Evolutionary conservation across 495 filamentous ascomycete genomes (phyloP).

Genomic region (Saxophila tyrrhenica): DNA sequence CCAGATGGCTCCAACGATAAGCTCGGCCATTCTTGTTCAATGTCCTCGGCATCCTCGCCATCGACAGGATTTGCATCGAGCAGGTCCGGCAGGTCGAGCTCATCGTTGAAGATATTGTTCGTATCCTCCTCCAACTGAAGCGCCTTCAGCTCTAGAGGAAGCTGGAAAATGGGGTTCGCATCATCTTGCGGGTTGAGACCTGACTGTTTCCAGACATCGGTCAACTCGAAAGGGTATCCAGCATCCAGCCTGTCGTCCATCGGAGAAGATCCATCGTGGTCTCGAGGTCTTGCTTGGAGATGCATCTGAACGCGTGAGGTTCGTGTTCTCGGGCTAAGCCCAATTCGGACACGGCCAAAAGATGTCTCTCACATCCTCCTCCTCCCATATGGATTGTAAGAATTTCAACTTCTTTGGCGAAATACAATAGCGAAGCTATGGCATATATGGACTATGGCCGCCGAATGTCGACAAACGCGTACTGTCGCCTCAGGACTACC

Average conservation of each 20-base stretch:
- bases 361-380: too few relatives aligned
- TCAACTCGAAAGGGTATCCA: slow-evolving; percentile 1
- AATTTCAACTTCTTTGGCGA: too few relatives aligned
- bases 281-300: too few relatives aligned
- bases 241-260: neutral
- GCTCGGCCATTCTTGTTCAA: neutral
- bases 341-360: too few relatives aligned
- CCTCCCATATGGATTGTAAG: too few relatives aligned
- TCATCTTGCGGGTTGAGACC: neutral
- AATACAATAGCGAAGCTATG: too few relatives aligned
- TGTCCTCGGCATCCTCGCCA: neutral
- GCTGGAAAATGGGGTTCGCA: neutral
- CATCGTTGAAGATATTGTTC: neutral
- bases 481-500: too few relatives aligned
- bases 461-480: too few relatives aligned
- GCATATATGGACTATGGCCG: too few relatives aligned
- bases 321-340: too few relatives aligned
- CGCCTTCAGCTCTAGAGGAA: neutral
- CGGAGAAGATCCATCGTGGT: too few relatives aligned
- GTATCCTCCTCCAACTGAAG: neutral
- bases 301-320: too few relatives aligned
- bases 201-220: neutral
- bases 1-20: neutral
- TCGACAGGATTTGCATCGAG: neutral
- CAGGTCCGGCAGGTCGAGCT: neutral